phyloP scores from a whole-genome alignment of 495 filamentous ascomycete genomes.

The Neurospora sublineolata region DNA sequence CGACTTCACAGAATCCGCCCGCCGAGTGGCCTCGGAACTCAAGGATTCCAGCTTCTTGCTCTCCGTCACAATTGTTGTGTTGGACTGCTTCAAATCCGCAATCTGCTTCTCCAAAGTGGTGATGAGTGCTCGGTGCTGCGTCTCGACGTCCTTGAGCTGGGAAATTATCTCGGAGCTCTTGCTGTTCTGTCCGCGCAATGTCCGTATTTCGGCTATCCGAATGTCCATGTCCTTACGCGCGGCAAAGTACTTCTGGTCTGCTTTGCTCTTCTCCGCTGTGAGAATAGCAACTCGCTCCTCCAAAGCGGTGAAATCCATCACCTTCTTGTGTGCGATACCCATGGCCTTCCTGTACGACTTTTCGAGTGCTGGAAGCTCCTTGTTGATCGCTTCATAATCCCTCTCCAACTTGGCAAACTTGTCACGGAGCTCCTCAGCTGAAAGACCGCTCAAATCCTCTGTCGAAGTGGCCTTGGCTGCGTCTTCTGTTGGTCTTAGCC shows the following conservation, averaged over 20 bases:
- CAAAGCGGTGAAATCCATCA: constrained; percentile 56
- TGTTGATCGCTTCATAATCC: constrained; percentile 71
- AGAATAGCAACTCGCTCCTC: constrained; percentile 71
- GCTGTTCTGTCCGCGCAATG: constrained; percentile 65
- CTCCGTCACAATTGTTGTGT: constrained; percentile 53
- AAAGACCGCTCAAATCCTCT: constrained; percentile 40
- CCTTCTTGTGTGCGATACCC: constrained; percentile 72
- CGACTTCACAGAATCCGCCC: constrained; percentile 57
- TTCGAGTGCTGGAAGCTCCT: constrained; percentile 77
- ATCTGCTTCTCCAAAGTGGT: constrained; percentile 83
- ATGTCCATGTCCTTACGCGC: constrained; percentile 89
- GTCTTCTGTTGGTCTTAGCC: constrained; percentile 45
- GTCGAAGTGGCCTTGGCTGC: constrained; percentile 30
- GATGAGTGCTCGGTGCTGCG: constrained; percentile 46
- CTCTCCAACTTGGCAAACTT: constrained; percentile 63
- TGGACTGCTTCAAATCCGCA: constrained; percentile 64
- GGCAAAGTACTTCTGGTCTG: constrained; percentile 94
- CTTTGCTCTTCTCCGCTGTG: constrained; percentile 82
- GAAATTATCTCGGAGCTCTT: constrained; percentile 91
- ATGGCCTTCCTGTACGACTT: constrained; percentile 78
- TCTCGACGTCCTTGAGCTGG: constrained; percentile 82
- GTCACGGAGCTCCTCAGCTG: constrained; percentile 56
- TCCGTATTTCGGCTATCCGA: constrained; percentile 62
- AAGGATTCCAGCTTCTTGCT: constrained; percentile 61
- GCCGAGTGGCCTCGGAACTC: constrained; percentile 52